phyloP scores from a whole-genome alignment of 345 rosid species.

The Pseudoturritis turrita region DNA sequence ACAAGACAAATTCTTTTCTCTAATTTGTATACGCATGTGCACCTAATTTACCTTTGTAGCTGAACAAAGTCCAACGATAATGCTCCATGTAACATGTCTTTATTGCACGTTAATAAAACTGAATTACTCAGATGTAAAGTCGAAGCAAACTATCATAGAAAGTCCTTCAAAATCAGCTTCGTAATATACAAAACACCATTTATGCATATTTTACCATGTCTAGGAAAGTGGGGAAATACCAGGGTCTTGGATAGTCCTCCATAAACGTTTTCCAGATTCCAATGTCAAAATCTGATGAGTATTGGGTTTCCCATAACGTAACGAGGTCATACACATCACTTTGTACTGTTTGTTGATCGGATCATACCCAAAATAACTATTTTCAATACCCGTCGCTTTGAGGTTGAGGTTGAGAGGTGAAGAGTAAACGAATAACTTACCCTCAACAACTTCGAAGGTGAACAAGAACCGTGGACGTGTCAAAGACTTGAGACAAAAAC shows the following conservation, averaged over 20 bases:
- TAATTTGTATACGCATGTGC: background rate
- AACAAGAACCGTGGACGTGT: no score
- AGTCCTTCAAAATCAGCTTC: rapidly evolving
- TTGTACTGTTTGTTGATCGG: background rate
- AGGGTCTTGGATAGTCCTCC: background rate
- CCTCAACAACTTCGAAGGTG: no score
- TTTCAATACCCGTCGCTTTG: background rate
- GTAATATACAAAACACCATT: background rate
- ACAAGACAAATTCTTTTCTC: background rate
- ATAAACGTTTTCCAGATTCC: background rate
- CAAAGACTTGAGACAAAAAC: no score
- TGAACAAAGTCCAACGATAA: background rate
- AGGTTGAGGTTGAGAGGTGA: no score
- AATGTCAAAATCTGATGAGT: slow-evolving; percentile 6
- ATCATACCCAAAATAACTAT: background rate
- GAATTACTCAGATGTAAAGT: background rate
- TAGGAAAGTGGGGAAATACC: no score
- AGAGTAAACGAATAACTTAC: no score
- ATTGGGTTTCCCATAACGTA: background rate
- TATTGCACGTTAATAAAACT: background rate
- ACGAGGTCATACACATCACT: background rate
- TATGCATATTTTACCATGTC: background rate
- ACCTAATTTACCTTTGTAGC: background rate
- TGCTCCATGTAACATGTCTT: background rate
- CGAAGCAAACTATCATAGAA: background rate